Conservation (phyloP, 2,329 filamentous ascomycete species). For the Chaetomium sp. region DNA sequence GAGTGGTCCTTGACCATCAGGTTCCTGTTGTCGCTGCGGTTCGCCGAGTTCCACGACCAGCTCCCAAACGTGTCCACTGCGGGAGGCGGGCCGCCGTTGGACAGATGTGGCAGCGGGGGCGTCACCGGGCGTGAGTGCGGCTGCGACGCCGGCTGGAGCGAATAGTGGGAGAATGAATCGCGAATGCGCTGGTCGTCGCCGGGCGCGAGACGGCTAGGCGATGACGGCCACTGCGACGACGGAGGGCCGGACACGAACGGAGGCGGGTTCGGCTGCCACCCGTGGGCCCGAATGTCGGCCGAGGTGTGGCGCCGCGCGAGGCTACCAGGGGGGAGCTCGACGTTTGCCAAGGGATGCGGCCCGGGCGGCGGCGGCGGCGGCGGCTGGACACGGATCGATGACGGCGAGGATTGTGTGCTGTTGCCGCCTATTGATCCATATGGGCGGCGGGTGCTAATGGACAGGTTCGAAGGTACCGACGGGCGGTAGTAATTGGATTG, state of each 20-base stretch:
- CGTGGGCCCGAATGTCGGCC: conserved; percentile 89
- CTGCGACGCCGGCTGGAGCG: conserved; percentile 50
- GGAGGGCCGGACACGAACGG: conserved; percentile 67
- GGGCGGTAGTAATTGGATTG: conserved; percentile 69
- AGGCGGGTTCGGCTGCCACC: conserved; percentile 66
- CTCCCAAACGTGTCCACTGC: conserved; percentile 52
- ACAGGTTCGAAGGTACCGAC: conserved; percentile 78
- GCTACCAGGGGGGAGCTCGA: conserved; percentile 23
- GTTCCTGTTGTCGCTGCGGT: conserved; percentile 50
- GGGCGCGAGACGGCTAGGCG: conserved; percentile 50
- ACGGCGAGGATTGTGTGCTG: conserved; percentile 69
- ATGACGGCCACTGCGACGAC: conserved; percentile 56
- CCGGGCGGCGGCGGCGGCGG: conserved; percentile 61
- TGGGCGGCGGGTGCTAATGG: conserved; percentile 72
- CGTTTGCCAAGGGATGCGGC: conserved; percentile 43
- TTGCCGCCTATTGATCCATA: conserved; percentile 84
- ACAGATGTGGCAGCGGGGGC: conserved; percentile 54
- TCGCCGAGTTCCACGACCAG: conserved; percentile 60
- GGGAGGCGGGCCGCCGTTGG: conserved; percentile 44
- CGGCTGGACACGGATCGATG: conserved; percentile 68
- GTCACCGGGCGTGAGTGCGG: conserved; percentile 57
- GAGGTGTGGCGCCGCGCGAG: conserved; percentile 67
- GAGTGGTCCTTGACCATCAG: conserved; percentile 58
- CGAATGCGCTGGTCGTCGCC: conserved; percentile 58
- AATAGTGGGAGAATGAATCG: conserved; percentile 60